These are phyloP conservation scores for Xylaria digitata DNA, from an alignment of 2,329 filamentous ascomycete genomes.

Conservation along the genomic window DNA sequence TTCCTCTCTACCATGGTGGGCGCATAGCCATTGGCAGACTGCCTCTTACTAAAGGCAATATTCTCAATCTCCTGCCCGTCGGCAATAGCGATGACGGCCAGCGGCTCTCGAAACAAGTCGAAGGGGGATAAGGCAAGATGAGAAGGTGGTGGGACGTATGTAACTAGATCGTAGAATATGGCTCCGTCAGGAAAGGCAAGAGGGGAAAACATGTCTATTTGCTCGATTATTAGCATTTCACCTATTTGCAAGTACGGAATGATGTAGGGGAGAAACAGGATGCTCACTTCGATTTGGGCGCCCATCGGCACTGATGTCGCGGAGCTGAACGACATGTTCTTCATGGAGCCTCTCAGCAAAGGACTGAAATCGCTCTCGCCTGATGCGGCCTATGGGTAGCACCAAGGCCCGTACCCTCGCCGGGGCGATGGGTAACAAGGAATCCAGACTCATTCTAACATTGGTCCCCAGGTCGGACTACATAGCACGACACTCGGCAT, in stretches of 20 bases:
- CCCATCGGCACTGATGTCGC: slow-evolving; percentile 86
- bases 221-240: slow-evolving; percentile 36
- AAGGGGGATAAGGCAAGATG: slow-evolving; percentile 87
- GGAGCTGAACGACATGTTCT: slow-evolving; percentile 84
- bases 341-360: slow-evolving; percentile 82
- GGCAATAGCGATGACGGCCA: slow-evolving; percentile 85
- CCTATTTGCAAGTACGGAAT: not conserved
- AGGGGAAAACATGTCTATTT: slow-evolving; percentile 90
- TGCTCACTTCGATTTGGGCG: slow-evolving; percentile 83
- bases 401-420: slow-evolving; percentile 90
- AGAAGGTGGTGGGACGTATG: slow-evolving; percentile 80
- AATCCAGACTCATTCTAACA: slow-evolving; percentile 85
- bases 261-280: not conserved
- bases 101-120: slow-evolving; percentile 86
- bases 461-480: slow-evolving; percentile 49
- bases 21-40: slow-evolving; percentile 63
- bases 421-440: slow-evolving; percentile 89
- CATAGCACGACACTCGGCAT: slow-evolving; percentile 47
- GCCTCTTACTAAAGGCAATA: slow-evolving; percentile 64
- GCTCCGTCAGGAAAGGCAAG: slow-evolving; percentile 86
- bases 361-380: slow-evolving; percentile 78
- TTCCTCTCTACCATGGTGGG: slow-evolving; percentile 66
- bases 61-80: slow-evolving; percentile 78
- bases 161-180: slow-evolving; percentile 88
- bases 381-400: slow-evolving; percentile 87